These are phyloP conservation scores for Xylariaceae sp. DNA, from an alignment of 2,329 filamentous ascomycete species.

Conservation along the genomic window DNA sequence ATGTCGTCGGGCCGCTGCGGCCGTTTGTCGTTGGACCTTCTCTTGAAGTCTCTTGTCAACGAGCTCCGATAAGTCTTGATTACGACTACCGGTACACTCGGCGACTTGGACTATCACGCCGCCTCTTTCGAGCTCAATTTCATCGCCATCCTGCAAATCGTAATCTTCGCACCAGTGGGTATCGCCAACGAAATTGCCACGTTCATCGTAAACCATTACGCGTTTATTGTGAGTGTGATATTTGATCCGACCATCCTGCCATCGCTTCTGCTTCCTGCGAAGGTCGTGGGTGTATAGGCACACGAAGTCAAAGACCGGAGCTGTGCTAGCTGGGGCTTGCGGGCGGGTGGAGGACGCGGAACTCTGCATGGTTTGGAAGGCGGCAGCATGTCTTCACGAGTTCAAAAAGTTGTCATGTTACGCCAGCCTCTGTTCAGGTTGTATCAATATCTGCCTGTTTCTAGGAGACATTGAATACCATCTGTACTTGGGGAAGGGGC, in stretches of 20 bases:
- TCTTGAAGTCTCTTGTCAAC: conserved; percentile 65
- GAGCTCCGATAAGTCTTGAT: conserved; percentile 75
- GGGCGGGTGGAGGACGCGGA: conserved; percentile 13
- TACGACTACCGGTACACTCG: conserved; percentile 65
- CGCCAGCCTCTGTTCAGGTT: too few species aligned
- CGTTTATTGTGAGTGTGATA: conserved; percentile 90
- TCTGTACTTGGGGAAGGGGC: too few species aligned
- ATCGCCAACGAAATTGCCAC: conserved; percentile 77
- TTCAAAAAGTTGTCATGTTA: background rate
- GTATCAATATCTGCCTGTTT: too few species aligned
- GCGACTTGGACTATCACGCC: conserved; percentile 75
- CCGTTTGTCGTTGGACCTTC: conserved; percentile 44
- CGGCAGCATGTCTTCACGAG: conserved; percentile 12
- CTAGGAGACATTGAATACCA: too few species aligned
- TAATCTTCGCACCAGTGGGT: conserved; percentile 70
- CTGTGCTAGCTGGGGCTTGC: conserved; percentile 30
- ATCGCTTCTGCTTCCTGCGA: conserved; percentile 81
- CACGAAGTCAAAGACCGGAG: conserved; percentile 73
- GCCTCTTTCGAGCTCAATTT: conserved; percentile 72
- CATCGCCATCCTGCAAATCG: conserved; percentile 74
- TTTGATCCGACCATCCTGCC: conserved; percentile 86
- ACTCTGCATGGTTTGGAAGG: conserved; percentile 18
- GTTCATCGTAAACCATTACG: conserved; percentile 84
- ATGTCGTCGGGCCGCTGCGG: conserved; percentile 35
- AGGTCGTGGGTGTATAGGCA: conserved; percentile 88